Evolutionary conservation across 2,329 filamentous ascomycete genomes (phyloP), one percentile per base, ranked within the genome.

Genomic region (Madurella fahalii): DNA sequence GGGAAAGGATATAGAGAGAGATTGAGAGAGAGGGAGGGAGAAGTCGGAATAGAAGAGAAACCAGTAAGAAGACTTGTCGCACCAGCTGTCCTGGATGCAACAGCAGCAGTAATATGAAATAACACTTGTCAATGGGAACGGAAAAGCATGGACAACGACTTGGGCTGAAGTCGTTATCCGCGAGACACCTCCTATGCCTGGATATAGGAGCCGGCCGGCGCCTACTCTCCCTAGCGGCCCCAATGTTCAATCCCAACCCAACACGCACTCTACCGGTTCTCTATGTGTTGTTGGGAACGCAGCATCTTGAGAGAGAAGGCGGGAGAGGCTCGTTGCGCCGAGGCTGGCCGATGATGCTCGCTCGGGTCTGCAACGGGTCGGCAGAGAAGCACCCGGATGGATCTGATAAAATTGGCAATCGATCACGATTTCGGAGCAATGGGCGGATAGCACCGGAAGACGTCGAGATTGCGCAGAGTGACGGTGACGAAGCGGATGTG

Each of bases 111-210:
- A 44, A 49, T 12, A 25, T 20, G 43, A 43, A 49, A 53, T 47
- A 65, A 65, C 63, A 65, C 63, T 65, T 65, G 63, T 65, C 62
- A 59, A 47, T 48, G 43, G 40, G 51, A 58, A 46, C 41, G 40
- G 52, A 52, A 32, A 40, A 47, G 20, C 2, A 34, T 43, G 44
- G 53, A 58, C 53, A 57, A 63, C 58, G 57, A 53, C 56, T 41
- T 17, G 43, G 18, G 39, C 18, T 30, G 40, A 9, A 34, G 40
- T 32, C 56, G 54, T 58, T 61, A 54, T 40, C 51, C 39, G 41
- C 30, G 18, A 44, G 32, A 52, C 42, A 53, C 43, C 48, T 51
- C 52, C 58, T 60, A 43, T 51, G 52, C 45, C 47, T 40, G 46
- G 44, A 52, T 52, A 50, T 49, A 55, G 49, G 52, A 57, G 40